phyloP scores from a whole-genome alignment of 1,284 basidiomycete genomes.

The Naganishia albida region DNA sequence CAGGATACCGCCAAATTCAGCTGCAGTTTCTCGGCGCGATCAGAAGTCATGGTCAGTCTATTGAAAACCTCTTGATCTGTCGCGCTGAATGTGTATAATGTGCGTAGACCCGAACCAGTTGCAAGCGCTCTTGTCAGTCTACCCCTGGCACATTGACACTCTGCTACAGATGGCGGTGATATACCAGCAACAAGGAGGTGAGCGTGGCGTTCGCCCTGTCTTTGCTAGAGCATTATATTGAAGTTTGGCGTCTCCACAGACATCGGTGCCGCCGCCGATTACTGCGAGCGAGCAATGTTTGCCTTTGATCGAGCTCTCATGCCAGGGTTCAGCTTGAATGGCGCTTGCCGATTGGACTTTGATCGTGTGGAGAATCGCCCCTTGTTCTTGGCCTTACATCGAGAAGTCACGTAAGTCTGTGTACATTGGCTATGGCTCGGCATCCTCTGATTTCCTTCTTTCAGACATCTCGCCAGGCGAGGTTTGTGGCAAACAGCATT shows the following conservation, averaged over 20 bases:
- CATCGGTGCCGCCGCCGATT: constrained; percentile 78
- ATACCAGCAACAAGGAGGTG: constrained; percentile 79
- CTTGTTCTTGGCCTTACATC: constrained; percentile 64
- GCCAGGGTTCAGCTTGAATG: constrained; percentile 77
- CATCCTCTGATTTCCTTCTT: constrained; percentile 8
- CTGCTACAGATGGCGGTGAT: constrained; percentile 76
- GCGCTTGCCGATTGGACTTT: constrained; percentile 80
- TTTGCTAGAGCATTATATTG: no score
- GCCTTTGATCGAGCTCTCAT: constrained; percentile 84
- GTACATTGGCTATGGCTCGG: no score
- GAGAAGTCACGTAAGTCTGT: constrained; percentile 68
- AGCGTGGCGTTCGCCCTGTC: constrained; percentile 30
- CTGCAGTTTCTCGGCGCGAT: constrained; percentile 77
- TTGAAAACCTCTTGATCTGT: background rate
- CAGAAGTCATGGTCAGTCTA: constrained; percentile 67
- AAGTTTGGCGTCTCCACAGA: constrained; percentile 56
- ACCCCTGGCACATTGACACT: constrained; percentile 84
- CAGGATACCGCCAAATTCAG: constrained; percentile 75
- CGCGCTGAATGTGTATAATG: background rate
- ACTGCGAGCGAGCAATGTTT: constrained; percentile 80
- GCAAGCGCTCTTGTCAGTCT: constrained; percentile 56
- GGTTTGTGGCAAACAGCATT: constrained; percentile 85
- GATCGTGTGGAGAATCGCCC: constrained; percentile 59
- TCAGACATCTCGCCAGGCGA: constrained; percentile 75
- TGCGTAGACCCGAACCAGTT: constrained; percentile 56